These are phyloP conservation scores for Plasmodium relictum DNA, from an alignment of 169 alveolate genomes.

Conservation along the genomic window DNA sequence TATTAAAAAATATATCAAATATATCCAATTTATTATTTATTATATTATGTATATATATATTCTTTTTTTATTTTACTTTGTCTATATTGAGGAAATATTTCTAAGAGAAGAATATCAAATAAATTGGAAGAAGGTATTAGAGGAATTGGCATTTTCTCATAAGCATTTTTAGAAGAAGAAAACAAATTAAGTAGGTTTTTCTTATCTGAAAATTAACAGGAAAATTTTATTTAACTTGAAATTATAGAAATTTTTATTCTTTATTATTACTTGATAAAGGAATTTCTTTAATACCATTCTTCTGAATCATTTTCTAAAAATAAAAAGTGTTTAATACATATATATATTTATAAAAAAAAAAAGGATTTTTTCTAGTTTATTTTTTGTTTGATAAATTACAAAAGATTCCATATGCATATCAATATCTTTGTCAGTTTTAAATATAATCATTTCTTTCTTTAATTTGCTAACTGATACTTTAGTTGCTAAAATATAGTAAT, in stretches of 20 bases:
- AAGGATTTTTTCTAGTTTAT: neutral
- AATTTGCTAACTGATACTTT: constrained; percentile 40
- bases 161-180: constrained; percentile 17
- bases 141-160: constrained; percentile 55
- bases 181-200: constrained; percentile 24
- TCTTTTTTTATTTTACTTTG: constrained; percentile 12
- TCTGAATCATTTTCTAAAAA: neutral
- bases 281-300: neutral
- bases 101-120: constrained; percentile 18
- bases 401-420: constrained; percentile 41
- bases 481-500: constrained; percentile 44
- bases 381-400: constrained; percentile 17
- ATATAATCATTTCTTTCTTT: constrained; percentile 26
- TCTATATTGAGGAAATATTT: constrained; percentile 18
- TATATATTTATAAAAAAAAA: constrained; percentile 1
- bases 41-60: neutral
- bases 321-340: neutral
- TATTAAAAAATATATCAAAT: neutral
- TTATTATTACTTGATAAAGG: neutral
- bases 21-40: neutral
- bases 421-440: constrained; percentile 20
- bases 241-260: neutral
- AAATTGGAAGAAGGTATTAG: constrained; percentile 21
- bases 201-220: constrained; percentile 14
- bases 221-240: neutral